phyloP scores from a whole-genome alignment of 2,329 filamentous ascomycete genomes.

The Ophiostoma angusticollis region DNA sequence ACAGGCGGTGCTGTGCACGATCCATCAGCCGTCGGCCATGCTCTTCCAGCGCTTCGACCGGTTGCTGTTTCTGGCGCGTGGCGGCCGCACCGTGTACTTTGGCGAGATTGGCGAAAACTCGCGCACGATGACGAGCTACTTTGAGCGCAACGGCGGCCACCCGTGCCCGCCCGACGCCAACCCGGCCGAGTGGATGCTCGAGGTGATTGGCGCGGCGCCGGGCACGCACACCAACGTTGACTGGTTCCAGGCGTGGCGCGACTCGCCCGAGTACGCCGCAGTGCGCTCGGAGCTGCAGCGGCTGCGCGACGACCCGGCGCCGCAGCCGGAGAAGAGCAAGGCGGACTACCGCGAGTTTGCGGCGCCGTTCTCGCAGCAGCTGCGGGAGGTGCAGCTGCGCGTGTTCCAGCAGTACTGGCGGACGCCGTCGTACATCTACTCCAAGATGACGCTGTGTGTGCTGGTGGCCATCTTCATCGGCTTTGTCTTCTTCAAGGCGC shows the following conservation, averaged over 20 bases:
- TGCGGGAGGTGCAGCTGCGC: conserved; percentile 54
- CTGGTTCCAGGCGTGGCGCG: conserved; percentile 51
- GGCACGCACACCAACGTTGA: conserved; percentile 50
- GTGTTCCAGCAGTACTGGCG: conserved; percentile 91
- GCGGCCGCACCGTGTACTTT: conserved; percentile 70
- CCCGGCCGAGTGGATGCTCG: conserved; percentile 71
- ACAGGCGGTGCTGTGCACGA: conserved; percentile 90
- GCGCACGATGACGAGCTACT: conserved; percentile 56
- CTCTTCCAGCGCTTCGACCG: conserved; percentile 85
- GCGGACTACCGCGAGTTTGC: conserved; percentile 57
- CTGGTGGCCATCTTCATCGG: conserved; percentile 63
- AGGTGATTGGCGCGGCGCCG: conserved; percentile 50
- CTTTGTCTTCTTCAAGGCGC: conserved; percentile 64
- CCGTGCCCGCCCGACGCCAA: conserved; percentile 57
- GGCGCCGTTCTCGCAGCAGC: conserved; percentile 56
- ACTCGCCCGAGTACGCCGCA: conserved; percentile 40
- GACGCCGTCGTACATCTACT: conserved; percentile 78
- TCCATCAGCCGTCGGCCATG: conserved; percentile 93
- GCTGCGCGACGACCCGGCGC: conserved; percentile 38
- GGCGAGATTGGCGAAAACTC: conserved; percentile 60
- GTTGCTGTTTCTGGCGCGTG: conserved; percentile 64
- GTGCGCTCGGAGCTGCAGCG: conserved; percentile 46
- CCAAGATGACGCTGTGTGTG: conserved; percentile 58
- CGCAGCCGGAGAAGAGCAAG: conserved; percentile 27
- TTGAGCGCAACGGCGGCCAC: conserved; percentile 57